These are phyloP conservation scores for Macrophomina pseudophaseolina DNA, from an alignment of 2,329 filamentous ascomycete genomes.

Conservation along the genomic window DNA sequence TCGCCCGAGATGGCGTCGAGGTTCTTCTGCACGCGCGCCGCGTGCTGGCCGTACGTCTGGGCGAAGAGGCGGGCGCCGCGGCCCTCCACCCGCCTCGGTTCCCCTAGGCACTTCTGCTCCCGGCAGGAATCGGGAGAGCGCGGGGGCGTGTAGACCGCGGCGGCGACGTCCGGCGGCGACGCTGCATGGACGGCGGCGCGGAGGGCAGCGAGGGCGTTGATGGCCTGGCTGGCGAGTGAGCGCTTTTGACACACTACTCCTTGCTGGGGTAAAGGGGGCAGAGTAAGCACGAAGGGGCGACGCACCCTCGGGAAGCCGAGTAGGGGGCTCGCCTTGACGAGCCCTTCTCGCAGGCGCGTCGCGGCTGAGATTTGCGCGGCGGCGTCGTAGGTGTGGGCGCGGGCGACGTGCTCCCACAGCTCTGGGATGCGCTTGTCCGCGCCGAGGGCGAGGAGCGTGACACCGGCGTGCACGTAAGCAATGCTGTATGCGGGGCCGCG, in stretches of 20 bases:
- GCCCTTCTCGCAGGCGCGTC: conserved; percentile 7
- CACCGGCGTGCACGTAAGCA: conserved; percentile 12
- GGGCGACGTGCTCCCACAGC: conserved; percentile 20
- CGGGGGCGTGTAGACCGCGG: background rate
- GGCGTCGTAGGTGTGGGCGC: background rate
- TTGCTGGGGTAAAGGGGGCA: no score
- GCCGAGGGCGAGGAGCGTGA: conserved; percentile 16
- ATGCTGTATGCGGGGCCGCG: conserved; percentile 17
- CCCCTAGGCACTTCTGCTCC: no score
- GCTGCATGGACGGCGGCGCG: background rate
- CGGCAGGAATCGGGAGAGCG: background rate
- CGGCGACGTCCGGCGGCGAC: background rate
- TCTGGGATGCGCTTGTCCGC: conserved; percentile 14
- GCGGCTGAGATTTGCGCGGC: conserved; percentile 13
- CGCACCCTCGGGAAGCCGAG: conserved; percentile 24
- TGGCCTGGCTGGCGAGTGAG: background rate
- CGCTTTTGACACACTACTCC: background rate
- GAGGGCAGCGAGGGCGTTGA: conserved; percentile 25
- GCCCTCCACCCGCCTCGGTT: background rate
- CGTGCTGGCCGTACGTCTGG: conserved; percentile 25
- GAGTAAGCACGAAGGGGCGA: no score
- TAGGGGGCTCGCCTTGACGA: conserved; percentile 21
- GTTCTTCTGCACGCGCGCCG: conserved; percentile 19
- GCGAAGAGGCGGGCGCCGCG: conserved; percentile 26
- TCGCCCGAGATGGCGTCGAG: conserved; percentile 24